Base-by-base conservation (phyloP, 2,329 filamentous ascomycete genomes). In the Periconia sp. region DNA sequence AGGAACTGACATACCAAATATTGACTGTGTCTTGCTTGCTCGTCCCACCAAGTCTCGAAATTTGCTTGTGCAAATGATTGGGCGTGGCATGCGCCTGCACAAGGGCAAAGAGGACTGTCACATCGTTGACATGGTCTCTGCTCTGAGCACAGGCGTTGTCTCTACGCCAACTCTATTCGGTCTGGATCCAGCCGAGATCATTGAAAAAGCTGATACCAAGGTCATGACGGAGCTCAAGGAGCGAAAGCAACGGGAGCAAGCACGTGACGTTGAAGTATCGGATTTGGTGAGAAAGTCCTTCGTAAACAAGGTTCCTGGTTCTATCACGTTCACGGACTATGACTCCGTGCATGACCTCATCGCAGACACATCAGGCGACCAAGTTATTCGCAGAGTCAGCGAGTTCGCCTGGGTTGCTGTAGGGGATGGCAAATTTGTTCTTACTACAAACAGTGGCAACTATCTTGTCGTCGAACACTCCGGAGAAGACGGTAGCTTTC, bases 21-120 rank as follows among this genome's bases (percentile, higher is more conserved):
- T 99, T 54, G 94, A 99, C 73, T 97, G 94, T 63, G 83, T 99
- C 17, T 66, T 99, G 7, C 79, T 99, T 7, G 91, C 88, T 3
- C 79, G 94, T 17, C 94, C 94, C 0, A 99, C 94, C 1, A 85
- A 86, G 56, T 97, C 94, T 12, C 84, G 88, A n/a, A 97, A 96
- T 57, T 75, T 99, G 2, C 81, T 99, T 1, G 84, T 97, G 1
- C 94, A 99, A 70, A 99, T 99, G 94, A 96, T 99, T 49, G 94
- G 94, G 1, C 82, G 94, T 58, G 94, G 94, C 4, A 88, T 99
- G 83, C 84, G 94, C 29, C 73, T 96, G 26, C 81, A 89, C 65
- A 77, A 85, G 1, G 87, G 82, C 10, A 99, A 99, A 70, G 74
- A 85, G 26, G 83, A 97, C 62, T 99, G 94, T 57, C 94, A 97